phyloP scores from a whole-genome alignment of 176 grass and related monocot genomes.

The Ensete glaucum region DNA sequence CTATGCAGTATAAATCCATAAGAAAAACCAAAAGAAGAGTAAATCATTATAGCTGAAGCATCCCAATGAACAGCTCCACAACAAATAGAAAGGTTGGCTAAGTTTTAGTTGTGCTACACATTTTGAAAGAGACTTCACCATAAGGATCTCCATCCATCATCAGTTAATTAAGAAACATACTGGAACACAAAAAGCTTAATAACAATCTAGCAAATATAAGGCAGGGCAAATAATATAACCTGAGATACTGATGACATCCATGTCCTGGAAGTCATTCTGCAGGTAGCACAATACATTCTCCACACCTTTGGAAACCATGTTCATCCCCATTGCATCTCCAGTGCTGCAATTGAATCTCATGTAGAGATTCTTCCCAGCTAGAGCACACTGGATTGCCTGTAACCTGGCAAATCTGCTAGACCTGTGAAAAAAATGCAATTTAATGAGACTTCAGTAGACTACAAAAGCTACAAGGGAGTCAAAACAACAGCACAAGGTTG shows the following conservation, averaged over 20 bases:
- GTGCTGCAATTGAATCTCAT: conserved; percentile 31
- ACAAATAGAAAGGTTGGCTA: too few species aligned
- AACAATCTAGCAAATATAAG: neutral
- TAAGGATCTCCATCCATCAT: neutral
- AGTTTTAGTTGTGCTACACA: too few species aligned
- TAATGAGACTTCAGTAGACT: neutral
- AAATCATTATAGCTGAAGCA: too few species aligned
- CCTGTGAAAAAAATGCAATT: neutral
- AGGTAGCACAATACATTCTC: conserved; percentile 25
- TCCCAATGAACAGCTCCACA: too few species aligned
- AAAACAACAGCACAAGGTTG: too few species aligned
- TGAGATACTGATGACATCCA: neutral
- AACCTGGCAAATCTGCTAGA: conserved; percentile 13
- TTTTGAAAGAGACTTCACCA: too few species aligned
- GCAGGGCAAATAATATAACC: neutral
- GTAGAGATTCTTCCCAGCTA: conserved; percentile 32
- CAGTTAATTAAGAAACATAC: neutral
- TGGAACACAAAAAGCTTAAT: neutral
- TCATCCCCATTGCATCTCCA: conserved; percentile 31
- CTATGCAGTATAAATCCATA: too few species aligned
- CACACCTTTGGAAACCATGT: conserved; percentile 32
- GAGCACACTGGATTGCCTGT: conserved; percentile 22
- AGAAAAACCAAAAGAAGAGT: too few species aligned
- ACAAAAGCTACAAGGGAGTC: too few species aligned
- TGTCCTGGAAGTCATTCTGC: conserved; percentile 20